These are phyloP conservation scores for Collybiopsis luxurians DNA, from an alignment of 768 basidiomycete genomes.

Conservation along the genomic window DNA sequence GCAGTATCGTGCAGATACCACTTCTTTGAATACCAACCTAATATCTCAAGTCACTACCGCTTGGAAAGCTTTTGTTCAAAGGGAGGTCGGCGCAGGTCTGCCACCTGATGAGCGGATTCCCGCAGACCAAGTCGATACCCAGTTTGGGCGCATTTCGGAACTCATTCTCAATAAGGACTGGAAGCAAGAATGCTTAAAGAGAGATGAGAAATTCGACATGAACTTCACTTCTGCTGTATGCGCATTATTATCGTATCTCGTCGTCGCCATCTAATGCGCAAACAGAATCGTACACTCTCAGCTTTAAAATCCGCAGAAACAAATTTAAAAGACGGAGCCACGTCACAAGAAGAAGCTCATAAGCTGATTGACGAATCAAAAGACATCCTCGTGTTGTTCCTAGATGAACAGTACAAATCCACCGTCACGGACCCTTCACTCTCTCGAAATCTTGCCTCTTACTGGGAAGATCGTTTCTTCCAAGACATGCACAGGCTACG, in stretches of 20 bases:
- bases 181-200: slow-evolving; percentile 67
- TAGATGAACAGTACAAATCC: slow-evolving; percentile 79
- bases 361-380: slow-evolving; percentile 69
- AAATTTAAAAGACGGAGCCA: slow-evolving; percentile 38
- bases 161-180: slow-evolving; percentile 49
- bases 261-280: slow-evolving; percentile 1
- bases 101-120: slow-evolving; percentile 44
- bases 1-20: slow-evolving; percentile 53
- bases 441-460: slow-evolving; percentile 75
- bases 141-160: slow-evolving; percentile 56
- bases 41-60: slow-evolving; percentile 55
- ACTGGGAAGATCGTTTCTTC: slow-evolving; percentile 91
- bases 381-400: slow-evolving; percentile 68
- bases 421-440: slow-evolving; percentile 86
- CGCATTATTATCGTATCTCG: slow-evolving; percentile 15
- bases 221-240: slow-evolving; percentile 76
- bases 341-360: slow-evolving; percentile 42
- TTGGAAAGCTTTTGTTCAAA: slow-evolving; percentile 63
- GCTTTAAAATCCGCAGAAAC: slow-evolving; percentile 53
- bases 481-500: slow-evolving; percentile 87
- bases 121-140: slow-evolving; percentile 45
- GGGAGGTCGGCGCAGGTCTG: slow-evolving; percentile 64
- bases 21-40: slow-evolving; percentile 53
- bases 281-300: slow-evolving; percentile 43
- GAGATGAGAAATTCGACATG: slow-evolving; percentile 94